phyloP scores from a whole-genome alignment of 805 yeast species.

The Teunomyces cretensis region DNA sequence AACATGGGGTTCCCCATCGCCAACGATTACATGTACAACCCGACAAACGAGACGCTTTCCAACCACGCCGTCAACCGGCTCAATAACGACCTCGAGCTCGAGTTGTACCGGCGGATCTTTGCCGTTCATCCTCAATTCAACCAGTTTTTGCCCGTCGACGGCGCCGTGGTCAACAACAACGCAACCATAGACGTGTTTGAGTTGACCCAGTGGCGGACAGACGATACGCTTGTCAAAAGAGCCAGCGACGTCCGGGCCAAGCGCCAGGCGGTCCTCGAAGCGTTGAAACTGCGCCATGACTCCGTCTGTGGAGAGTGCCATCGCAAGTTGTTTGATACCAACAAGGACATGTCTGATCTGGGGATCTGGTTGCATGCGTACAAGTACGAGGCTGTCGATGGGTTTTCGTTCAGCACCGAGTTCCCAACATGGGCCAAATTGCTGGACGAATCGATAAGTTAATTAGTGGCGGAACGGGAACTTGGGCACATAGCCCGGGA shows the following conservation, averaged over 20 bases:
- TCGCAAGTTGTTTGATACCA: slow-evolving; percentile 26
- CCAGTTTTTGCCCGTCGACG: slow-evolving; percentile 9
- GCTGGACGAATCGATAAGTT: too few relatives aligned
- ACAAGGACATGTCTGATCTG: slow-evolving; percentile 25
- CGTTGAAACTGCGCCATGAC: slow-evolving; percentile 23
- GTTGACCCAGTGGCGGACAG: slow-evolving; percentile 13
- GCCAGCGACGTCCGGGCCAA: slow-evolving; percentile 12
- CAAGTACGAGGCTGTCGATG: slow-evolving; percentile 19
- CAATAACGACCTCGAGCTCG: slow-evolving; percentile 22
- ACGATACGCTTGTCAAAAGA: slow-evolving; percentile 6
- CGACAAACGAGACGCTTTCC: slow-evolving; percentile 6
- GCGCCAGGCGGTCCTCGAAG: slow-evolving; percentile 19
- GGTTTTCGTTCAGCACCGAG: slow-evolving; percentile 40
- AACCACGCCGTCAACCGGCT: slow-evolving; percentile 14
- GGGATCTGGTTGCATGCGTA: slow-evolving; percentile 51
- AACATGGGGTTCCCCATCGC: slow-evolving; percentile 68
- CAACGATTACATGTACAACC: slow-evolving; percentile 57
- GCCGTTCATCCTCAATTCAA: slow-evolving; percentile 15
- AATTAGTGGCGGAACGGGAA: slow-evolving; percentile 25
- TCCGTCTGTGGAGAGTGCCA: slow-evolving; percentile 35
- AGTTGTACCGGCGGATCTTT: slow-evolving; percentile 21
- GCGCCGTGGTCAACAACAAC: slow-evolving; percentile 4
- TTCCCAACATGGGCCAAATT: slow-evolving; percentile 53
- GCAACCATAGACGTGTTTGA: slow-evolving; percentile 14
- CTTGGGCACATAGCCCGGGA: slow-evolving; percentile 20